Conservation (phyloP, 2,329 filamentous ascomycete genomes). For the Pyricularia sp. region DNA sequence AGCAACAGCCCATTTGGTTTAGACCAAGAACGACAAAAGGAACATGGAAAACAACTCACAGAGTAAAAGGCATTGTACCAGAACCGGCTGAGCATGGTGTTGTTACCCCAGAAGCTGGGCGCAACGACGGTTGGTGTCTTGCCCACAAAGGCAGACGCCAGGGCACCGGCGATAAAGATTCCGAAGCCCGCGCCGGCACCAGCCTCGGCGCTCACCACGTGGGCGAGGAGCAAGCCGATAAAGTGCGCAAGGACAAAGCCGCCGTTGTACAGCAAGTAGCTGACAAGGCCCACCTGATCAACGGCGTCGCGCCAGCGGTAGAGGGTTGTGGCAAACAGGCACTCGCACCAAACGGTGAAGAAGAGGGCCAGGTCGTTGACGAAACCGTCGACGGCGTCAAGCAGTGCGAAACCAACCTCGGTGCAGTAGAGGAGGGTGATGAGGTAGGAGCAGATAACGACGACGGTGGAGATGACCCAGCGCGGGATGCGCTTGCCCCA, state of each 20-base stretch:
- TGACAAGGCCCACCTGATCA: not conserved
- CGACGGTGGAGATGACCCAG: not conserved
- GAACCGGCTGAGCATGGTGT: not conserved
- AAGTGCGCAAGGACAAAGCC: not conserved
- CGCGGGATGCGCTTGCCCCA: not conserved
- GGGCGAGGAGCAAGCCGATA: not conserved
- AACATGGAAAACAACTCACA: not conserved
- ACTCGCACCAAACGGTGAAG: not conserved
- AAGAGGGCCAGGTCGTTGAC: not conserved
- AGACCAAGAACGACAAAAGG: too few relatives aligned
- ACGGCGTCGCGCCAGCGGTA: not conserved
- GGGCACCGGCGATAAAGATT: not conserved
- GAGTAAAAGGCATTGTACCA: not conserved
- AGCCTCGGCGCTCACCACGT: not conserved
- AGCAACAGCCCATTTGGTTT: not conserved
- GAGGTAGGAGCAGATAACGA: not conserved
- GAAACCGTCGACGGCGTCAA: not conserved
- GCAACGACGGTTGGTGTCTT: not conserved
- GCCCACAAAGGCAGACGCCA: not conserved
- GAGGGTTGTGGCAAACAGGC: not conserved
- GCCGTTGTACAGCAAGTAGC: not conserved
- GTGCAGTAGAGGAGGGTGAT: conserved; percentile 1
- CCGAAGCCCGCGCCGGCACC: not conserved
- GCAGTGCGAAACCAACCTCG: not conserved
- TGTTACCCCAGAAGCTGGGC: not conserved